These are phyloP conservation scores for Capsicum rhomboideum DNA, from an alignment of 257 asterid genomes.

Conservation along the genomic window DNA sequence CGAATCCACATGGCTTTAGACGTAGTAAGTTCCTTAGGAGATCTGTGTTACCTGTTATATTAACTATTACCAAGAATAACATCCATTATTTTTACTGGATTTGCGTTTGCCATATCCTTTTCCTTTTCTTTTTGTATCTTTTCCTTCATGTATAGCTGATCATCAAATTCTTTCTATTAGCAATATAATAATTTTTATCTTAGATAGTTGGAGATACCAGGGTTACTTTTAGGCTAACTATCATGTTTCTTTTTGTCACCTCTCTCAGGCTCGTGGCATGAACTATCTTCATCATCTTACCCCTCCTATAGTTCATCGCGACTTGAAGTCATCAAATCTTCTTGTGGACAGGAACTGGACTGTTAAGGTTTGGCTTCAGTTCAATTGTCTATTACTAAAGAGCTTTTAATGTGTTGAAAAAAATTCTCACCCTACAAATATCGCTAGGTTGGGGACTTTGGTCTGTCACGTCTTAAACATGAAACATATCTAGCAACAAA, in stretches of 20 bases:
- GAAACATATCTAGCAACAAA: constrained; percentile 81
- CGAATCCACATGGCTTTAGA: constrained; percentile 90
- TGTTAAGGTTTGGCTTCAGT: constrained; percentile 57
- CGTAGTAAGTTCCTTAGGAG: constrained; percentile 48
- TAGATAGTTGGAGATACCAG: neutral
- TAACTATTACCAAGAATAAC: neutral
- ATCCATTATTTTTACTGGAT: neutral
- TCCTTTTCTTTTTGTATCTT: neutral
- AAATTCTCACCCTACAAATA: neutral
- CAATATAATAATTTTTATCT: neutral
- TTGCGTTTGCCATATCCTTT: neutral
- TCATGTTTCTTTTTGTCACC: neutral
- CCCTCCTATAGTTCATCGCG: constrained; percentile 93
- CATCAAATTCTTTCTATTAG: neutral
- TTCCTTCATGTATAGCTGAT: neutral
- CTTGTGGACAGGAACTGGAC: constrained; percentile 98
- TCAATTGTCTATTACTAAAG: neutral
- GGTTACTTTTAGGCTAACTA: neutral
- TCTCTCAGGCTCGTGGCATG: constrained; percentile 82
- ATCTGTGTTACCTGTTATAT: neutral
- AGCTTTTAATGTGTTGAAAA: neutral
- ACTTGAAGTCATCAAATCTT: constrained; percentile 95
- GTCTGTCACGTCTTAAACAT: constrained; percentile 80
- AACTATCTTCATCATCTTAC: constrained; percentile 83
- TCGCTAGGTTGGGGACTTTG: constrained; percentile 94